A percentile compares a stretch with the other conserved stretches of the same genome.
These are phyloP conservation scores for Colletotrichum magnum DNA, from an alignment of 2,329 filamentous ascomycete species.

Conservation along the genomic window DNA sequence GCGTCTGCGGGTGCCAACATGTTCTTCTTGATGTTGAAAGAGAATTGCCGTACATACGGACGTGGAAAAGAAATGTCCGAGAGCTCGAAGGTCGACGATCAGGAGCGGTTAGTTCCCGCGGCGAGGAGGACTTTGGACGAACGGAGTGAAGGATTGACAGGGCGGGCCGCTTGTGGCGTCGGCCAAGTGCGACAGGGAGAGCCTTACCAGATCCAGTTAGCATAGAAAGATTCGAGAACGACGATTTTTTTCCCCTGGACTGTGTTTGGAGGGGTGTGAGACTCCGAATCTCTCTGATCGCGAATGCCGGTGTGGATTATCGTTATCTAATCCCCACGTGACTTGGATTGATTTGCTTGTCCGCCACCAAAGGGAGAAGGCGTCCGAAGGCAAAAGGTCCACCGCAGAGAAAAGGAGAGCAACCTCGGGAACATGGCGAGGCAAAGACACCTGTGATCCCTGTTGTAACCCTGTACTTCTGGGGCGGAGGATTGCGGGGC, in stretches of 20 bases:
- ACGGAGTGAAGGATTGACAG: constrained; percentile 20
- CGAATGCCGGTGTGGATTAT: not conserved
- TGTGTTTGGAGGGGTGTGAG: not conserved
- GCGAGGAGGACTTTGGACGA: constrained; percentile 23
- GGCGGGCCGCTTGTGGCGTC: constrained; percentile 37
- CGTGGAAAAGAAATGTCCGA: not conserved
- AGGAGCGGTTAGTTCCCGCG: constrained; percentile 30
- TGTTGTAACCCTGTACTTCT: constrained; percentile 28
- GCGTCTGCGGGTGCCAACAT: not conserved
- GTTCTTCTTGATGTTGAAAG: not conserved
- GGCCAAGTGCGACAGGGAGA: constrained; percentile 17
- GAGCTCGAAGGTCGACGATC: constrained; percentile 4
- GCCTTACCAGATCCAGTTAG: constrained; percentile 23
- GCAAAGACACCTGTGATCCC: constrained; percentile 28
- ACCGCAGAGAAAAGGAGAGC: constrained; percentile 9
- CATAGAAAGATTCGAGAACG: constrained; percentile 35
- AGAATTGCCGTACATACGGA: not conserved
- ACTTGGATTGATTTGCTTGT: not conserved
- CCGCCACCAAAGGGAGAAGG: constrained; percentile 15
- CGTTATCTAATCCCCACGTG: constrained; percentile 9
- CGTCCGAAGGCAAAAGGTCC: not conserved
- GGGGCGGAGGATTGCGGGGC: constrained; percentile 37
- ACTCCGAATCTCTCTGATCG: constrained; percentile 5
- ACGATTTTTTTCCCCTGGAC: constrained; percentile 2
- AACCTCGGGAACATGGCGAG: constrained; percentile 24